A percentile compares a stretch with the other conserved stretches of the same genome.
These are phyloP conservation scores for Megacollybia marginata DNA, from an alignment of 768 basidiomycete genomes.

Conservation along the genomic window DNA sequence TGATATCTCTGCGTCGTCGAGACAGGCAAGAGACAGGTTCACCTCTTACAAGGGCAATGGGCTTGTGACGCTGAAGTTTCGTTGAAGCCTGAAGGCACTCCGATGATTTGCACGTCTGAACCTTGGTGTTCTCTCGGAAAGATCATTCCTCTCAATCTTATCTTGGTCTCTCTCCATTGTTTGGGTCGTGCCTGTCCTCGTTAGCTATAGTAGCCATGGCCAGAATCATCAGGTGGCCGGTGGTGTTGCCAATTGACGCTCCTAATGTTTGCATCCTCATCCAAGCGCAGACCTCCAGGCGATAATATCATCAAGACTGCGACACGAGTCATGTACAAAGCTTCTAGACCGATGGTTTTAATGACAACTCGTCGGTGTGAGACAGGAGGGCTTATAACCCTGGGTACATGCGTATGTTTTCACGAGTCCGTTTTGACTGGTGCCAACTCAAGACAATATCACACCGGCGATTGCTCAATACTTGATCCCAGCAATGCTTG, in stretches of 20 bases:
- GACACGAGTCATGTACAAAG: slow-evolving; percentile 14
- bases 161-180: too few relatives aligned
- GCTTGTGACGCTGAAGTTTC: too few relatives aligned
- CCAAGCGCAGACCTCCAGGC: slow-evolving; percentile 7
- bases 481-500: slow-evolving; percentile 15
- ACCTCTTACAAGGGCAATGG: too few relatives aligned
- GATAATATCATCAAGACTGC: slow-evolving; percentile 10
- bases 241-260: slow-evolving; percentile 8
- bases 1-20: too few relatives aligned
- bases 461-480: slow-evolving; percentile 14
- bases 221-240: slow-evolving; percentile 9
- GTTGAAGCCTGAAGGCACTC: too few relatives aligned
- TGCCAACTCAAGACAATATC: slow-evolving; percentile 15
- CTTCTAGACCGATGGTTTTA: slow-evolving; percentile 10
- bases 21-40: too few relatives aligned
- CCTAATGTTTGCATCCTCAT: slow-evolving; percentile 9
- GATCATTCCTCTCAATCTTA: too few relatives aligned
- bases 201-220: slow-evolving; percentile 13
- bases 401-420: slow-evolving; percentile 17
- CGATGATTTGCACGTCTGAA: too few relatives aligned
- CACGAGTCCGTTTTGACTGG: slow-evolving; percentile 4
- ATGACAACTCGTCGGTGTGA: slow-evolving; percentile 10
- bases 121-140: too few relatives aligned
- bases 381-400: slow-evolving; percentile 7
- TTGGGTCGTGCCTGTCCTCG: background rate